Evolutionary conservation across 768 basidiomycete species (phyloP).

Genomic region (Lactarius deliciosus): DNA sequence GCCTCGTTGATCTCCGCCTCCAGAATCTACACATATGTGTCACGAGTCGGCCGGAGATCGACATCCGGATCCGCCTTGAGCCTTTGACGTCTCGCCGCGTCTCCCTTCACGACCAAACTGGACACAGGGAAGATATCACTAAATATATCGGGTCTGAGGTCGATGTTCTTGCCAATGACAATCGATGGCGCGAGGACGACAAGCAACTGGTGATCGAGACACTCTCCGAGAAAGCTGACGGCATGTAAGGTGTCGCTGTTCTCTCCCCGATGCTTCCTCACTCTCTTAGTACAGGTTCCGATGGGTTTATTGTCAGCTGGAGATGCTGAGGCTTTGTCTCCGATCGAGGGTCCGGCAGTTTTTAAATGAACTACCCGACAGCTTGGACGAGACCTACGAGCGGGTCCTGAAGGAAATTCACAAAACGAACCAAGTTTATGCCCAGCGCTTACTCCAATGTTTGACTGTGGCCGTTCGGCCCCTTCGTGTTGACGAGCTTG

Average conservation of each 20-base stretch:
- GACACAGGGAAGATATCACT: not conserved
- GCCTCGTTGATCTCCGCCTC: not conserved
- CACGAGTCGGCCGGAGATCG: not conserved
- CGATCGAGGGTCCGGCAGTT: not conserved
- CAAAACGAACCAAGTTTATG: not conserved
- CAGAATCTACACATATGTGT: not conserved
- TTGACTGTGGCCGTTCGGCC: not conserved
- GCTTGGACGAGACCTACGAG: not conserved
- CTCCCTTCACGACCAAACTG: not conserved
- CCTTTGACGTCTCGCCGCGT: not conserved
- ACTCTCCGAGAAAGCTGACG: not conserved
- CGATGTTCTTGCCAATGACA: not conserved
- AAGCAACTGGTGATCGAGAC: not conserved
- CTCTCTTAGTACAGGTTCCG: not conserved
- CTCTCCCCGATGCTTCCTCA: not conserved
- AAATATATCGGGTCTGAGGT: not conserved
- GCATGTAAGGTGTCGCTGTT: not conserved
- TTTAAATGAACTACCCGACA: not conserved
- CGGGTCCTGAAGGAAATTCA: not conserved
- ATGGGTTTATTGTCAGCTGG: not conserved
- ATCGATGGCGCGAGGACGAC: not conserved
- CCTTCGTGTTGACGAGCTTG: not conserved
- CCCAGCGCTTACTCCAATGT: not conserved
- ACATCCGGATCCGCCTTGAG: not conserved
- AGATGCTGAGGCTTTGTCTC: not conserved